Evolutionary conservation across 768 basidiomycete species (phyloP).

Genomic region (Pulveroboletus sp.): DNA sequence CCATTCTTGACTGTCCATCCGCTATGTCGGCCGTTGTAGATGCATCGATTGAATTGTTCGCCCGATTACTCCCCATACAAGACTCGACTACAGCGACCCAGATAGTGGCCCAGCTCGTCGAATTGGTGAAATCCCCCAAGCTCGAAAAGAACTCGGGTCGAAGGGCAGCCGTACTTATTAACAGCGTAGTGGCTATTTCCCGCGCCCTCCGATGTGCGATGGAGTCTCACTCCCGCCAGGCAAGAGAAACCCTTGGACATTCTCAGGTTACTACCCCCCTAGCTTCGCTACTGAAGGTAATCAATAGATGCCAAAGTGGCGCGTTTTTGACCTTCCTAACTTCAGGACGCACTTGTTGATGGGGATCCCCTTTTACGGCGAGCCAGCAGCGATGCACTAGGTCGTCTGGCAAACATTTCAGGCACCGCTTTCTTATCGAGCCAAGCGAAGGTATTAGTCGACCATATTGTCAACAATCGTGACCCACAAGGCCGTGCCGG

Average conservation of each 20-base stretch:
- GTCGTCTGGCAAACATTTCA: constrained; percentile 77
- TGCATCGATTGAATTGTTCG: constrained; percentile 83
- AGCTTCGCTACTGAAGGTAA: constrained; percentile 73
- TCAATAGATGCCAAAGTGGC: constrained; percentile 12
- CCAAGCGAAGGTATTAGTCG: constrained; percentile 86
- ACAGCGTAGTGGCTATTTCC: constrained; percentile 70
- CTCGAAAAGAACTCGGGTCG: constrained; percentile 85
- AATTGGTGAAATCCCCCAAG: constrained; percentile 66
- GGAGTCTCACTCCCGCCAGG: constrained; percentile 48
- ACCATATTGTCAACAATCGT: constrained; percentile 91
- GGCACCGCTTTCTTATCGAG: constrained; percentile 79
- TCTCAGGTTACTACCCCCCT: constrained; percentile 56
- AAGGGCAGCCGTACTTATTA: constrained; percentile 78
- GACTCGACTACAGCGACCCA: constrained; percentile 55
- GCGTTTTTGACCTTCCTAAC: constrained; percentile 6
- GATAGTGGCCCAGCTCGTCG: constrained; percentile 54
- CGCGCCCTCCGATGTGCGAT: constrained; percentile 60
- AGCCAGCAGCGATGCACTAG: constrained; percentile 83
- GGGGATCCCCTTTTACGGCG: constrained; percentile 71
- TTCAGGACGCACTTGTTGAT: constrained; percentile 74
- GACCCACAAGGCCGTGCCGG: constrained; percentile 91
- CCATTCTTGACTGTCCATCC: constrained; percentile 60
- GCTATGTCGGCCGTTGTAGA: constrained; percentile 82
- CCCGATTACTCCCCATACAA: constrained; percentile 73
- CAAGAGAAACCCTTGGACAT: constrained; percentile 63